Evolutionary conservation across 2,329 filamentous ascomycete species (phyloP).

Genomic region (Sporothrix globosa): DNA sequence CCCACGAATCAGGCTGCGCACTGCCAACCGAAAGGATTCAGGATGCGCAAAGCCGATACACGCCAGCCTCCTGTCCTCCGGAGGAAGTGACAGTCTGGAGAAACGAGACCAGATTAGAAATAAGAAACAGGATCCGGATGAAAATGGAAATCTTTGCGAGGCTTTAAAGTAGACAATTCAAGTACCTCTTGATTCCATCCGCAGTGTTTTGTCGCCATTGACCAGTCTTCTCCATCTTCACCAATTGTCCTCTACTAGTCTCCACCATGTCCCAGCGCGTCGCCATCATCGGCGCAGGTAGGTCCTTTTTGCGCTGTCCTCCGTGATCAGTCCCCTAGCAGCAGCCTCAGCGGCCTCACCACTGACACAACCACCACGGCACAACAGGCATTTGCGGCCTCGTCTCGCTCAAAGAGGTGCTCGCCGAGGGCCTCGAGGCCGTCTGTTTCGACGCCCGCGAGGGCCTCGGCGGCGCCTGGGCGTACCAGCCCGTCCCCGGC

Average conservation of each 20-base stretch:
- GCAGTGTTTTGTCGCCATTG: not conserved
- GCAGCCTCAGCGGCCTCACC: too few relatives aligned
- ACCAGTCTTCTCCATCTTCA: not conserved
- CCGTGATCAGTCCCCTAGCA: too few relatives aligned
- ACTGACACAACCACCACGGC: too few relatives aligned
- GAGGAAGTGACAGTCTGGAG: not conserved
- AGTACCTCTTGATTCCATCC: not conserved
- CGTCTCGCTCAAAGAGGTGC: constrained; percentile 46
- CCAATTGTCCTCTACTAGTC: not conserved
- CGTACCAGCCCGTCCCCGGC: constrained; percentile 41
- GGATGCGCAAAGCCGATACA: not conserved
- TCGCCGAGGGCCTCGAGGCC: constrained; percentile 44
- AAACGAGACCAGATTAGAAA: not conserved
- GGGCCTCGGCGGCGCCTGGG: constrained; percentile 47
- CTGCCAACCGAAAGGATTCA: constrained; percentile 2
- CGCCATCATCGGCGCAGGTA: constrained; percentile 23
- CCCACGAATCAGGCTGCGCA: not conserved
- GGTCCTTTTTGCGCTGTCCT: not conserved
- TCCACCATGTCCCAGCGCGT: constrained; percentile 15
- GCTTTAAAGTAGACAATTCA: not conserved
- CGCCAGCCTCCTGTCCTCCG: constrained; percentile 4
- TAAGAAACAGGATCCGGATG: too few relatives aligned
- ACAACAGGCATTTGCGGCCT: constrained; percentile 38
- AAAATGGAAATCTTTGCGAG: not conserved
- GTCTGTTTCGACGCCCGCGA: constrained; percentile 45